Conservation (phyloP, 108 stramenopile genomes). For the Pseudonitzschia multiseries region DNA sequence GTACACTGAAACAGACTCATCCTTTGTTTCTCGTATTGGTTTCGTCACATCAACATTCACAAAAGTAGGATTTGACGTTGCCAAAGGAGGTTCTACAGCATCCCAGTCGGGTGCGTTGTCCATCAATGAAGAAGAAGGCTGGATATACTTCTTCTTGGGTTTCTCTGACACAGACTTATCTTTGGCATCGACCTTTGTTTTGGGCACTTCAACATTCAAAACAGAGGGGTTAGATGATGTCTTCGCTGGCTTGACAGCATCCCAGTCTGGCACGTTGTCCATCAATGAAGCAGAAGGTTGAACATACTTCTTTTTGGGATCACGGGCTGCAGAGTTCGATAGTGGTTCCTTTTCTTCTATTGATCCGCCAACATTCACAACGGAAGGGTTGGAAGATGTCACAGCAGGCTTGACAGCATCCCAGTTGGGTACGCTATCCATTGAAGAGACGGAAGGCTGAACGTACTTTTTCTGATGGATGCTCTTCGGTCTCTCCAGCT, state of each 20-base stretch:
- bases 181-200: background rate
- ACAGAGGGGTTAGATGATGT: conserved; percentile 1
- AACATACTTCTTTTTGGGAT: conserved; percentile 1
- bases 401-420: conserved; percentile 3
- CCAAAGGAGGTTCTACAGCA: background rate
- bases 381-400: conserved; percentile 7
- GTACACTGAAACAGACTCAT: background rate
- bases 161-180: background rate
- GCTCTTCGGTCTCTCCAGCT: background rate
- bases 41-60: conserved; percentile 5
- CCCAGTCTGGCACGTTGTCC: conserved; percentile 4
- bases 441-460: background rate
- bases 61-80: conserved; percentile 5
- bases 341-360: background rate
- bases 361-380: conserved; percentile 2
- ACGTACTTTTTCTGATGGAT: conserved; percentile 4
- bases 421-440: conserved; percentile 9
- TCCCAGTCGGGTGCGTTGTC: conserved; percentile 11
- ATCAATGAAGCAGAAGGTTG: conserved; percentile 3
- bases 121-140: background rate
- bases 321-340: background rate
- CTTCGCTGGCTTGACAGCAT: background rate
- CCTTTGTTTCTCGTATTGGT: background rate
- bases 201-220: background rate
- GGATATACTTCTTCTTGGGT: background rate